phyloP scores from a whole-genome alignment of 495 filamentous ascomycete species.

The Venustampulla echinocandica region DNA sequence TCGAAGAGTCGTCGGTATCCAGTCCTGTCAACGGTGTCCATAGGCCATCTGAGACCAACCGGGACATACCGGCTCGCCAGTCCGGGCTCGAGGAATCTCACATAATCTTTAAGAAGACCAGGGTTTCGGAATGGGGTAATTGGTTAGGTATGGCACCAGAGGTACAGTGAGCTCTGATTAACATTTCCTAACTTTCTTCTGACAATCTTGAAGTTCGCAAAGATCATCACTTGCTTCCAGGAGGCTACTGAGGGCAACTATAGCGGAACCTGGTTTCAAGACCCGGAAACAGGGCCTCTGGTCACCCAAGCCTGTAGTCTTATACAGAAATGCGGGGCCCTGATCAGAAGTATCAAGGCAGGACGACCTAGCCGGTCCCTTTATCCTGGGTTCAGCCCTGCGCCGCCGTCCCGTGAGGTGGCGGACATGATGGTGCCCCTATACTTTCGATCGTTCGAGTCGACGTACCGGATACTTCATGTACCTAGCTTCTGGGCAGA shows the following conservation, averaged over 20 bases:
- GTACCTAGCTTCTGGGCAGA: slow-evolving; percentile 46
- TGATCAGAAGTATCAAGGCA: slow-evolving; percentile 24
- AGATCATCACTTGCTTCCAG: not conserved
- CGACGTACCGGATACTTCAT: slow-evolving; percentile 48
- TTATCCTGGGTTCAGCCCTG: slow-evolving; percentile 21
- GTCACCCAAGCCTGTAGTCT: slow-evolving; percentile 23
- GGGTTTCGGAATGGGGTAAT: slow-evolving; percentile 34
- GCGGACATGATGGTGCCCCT: slow-evolving; percentile 41
- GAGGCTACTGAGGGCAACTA: not conserved
- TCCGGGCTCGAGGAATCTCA: slow-evolving; percentile 23
- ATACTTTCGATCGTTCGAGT: slow-evolving; percentile 52
- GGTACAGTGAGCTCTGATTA: slow-evolving; percentile 27
- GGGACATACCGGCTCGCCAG: slow-evolving; percentile 18
- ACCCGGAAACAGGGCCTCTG: slow-evolving; percentile 15
- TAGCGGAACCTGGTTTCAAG: slow-evolving; percentile 1
- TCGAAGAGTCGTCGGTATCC: slow-evolving; percentile 9
- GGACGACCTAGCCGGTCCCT: slow-evolving; percentile 24
- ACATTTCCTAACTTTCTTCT: too few species aligned
- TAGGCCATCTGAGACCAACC: not conserved
- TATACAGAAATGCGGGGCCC: slow-evolving; percentile 28
- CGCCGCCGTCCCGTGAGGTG: slow-evolving; percentile 37
- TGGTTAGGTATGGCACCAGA: slow-evolving; percentile 33
- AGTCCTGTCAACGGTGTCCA: too few species aligned
- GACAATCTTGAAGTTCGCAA: slow-evolving; percentile 1
- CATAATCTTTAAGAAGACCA: slow-evolving; percentile 30